Conservation (phyloP, 1,284 basidiomycete genomes). For the Tilletia setariae region DNA sequence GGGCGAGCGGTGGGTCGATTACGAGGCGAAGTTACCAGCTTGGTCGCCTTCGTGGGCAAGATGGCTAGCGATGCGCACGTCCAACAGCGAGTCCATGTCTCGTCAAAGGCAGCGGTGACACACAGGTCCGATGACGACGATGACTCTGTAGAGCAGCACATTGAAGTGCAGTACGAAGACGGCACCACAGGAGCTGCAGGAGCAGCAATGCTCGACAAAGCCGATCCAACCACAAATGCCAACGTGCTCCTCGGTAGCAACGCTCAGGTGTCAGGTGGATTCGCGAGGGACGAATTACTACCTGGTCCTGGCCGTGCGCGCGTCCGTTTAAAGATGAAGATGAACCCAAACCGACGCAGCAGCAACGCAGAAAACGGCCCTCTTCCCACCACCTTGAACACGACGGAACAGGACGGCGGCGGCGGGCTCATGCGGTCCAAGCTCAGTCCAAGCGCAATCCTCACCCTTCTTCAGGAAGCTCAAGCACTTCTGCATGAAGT, state of each 20-base stretch:
- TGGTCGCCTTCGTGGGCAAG: background rate
- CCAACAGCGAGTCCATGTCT: background rate
- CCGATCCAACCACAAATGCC: background rate
- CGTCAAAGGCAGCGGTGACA: background rate
- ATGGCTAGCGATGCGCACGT: background rate
- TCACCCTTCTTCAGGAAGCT: background rate
- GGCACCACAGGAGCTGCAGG: background rate
- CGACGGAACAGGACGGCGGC: background rate
- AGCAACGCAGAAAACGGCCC: background rate
- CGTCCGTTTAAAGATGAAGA: constrained; percentile 2
- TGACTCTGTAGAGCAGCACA: background rate
- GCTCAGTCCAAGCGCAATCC: background rate
- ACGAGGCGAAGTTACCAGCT: constrained; percentile 59
- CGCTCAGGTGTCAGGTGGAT: background rate
- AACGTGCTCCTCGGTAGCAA: background rate
- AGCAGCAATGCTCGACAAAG: background rate
- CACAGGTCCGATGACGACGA: background rate
- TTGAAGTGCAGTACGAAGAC: constrained; percentile 6
- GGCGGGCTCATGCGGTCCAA: background rate
- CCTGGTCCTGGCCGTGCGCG: constrained; percentile 9
- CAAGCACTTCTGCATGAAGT: background rate
- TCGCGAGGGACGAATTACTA: background rate
- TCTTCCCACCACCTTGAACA: background rate
- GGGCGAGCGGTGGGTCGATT: constrained; percentile 70
- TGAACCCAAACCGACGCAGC: background rate